Conservation (phyloP, 169 alveolate genomes). For the Eimeria necatrix region DNA sequence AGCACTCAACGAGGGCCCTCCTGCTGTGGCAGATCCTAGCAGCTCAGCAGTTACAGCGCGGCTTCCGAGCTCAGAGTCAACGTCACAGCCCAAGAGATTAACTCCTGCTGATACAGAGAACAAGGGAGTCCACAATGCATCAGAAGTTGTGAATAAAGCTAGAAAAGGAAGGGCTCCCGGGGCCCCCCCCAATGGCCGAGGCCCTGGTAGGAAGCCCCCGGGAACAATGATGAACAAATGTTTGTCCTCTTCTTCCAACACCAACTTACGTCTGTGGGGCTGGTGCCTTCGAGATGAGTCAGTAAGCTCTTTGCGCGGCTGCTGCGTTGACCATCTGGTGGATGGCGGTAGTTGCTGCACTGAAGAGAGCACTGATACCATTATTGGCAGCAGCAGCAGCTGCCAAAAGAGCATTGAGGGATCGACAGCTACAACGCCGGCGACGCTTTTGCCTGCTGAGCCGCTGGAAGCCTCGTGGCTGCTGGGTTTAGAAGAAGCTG, state of each 20-base stretch:
- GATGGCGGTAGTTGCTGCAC: background rate
- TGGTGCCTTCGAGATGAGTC: constrained; percentile 3
- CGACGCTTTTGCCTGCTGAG: background rate
- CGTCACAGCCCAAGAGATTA: too few species aligned
- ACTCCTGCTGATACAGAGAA: too few species aligned
- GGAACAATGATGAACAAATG: background rate
- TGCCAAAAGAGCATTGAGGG: background rate
- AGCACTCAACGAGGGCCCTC: too few species aligned
- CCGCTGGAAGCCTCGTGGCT: constrained; percentile 37
- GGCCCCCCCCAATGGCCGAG: constrained; percentile 15
- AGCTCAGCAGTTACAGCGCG: too few species aligned
- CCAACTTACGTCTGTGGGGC: background rate
- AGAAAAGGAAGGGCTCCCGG: constrained; percentile 47
- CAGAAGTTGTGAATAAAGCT: too few species aligned
- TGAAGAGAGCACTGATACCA: background rate
- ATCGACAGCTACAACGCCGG: background rate
- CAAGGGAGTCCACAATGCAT: too few species aligned
- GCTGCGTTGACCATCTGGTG: constrained; percentile 49
- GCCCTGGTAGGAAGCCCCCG: constrained; percentile 47
- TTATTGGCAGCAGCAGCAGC: background rate
- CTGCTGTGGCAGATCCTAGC: too few species aligned
- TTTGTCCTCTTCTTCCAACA: background rate
- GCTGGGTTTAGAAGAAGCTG: background rate
- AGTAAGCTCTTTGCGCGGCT: constrained; percentile 29
- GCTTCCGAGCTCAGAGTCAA: too few species aligned